Evolutionary conservation across 2,329 filamentous ascomycete species (phyloP), one percentile per base, ranked within the genome.

Genomic region (Metarhizium sp.): DNA sequence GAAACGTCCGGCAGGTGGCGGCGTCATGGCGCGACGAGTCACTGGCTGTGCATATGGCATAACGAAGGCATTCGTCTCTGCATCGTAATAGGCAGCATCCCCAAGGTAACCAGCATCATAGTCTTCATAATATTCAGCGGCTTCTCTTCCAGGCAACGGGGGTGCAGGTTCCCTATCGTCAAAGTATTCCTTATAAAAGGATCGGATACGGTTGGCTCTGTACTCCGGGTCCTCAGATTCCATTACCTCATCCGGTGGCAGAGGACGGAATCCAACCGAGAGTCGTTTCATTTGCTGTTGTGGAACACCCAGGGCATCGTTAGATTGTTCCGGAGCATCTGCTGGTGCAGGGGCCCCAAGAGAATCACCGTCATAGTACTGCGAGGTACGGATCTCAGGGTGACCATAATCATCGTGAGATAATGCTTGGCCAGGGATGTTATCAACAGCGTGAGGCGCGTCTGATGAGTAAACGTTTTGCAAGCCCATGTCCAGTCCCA

Each of bases 141-240:
- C 38, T 40, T 77, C 68, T 16, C 65, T 62, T 25, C 59, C 61
- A 7, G 70, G 70, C 62, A 78, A 61, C 1, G 74, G 72, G 30
- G 75, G 75, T n/a, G 71, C 64, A 6, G 67, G 62, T 46, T 71
- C 70, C 67, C 84, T 88, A 46, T 96, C 92, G 61, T 97, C 94
- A 64, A 99, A 99, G 75, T 99, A 99, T 69, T 99, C 94, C 75
- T 96, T 96, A 77, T 99, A 99, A 76, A 99, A 99, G 4, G 94
- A 99, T 69, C 94, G 84, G 62, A 99, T 99, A 57, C 94, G 86
- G 76, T 96, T 97, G 60, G 94, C 94, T 64, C 94, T 85, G 66
- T 92, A 86, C 70, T 97, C 94, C 0, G 94, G 91, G 67, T 96
- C 92, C 67, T 97, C 94, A 3, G 86, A 82, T 47, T 86, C 83